Base-by-base conservation (phyloP, 148 eudicot genomes). In the Vaccinium macrocarpon region DNA sequence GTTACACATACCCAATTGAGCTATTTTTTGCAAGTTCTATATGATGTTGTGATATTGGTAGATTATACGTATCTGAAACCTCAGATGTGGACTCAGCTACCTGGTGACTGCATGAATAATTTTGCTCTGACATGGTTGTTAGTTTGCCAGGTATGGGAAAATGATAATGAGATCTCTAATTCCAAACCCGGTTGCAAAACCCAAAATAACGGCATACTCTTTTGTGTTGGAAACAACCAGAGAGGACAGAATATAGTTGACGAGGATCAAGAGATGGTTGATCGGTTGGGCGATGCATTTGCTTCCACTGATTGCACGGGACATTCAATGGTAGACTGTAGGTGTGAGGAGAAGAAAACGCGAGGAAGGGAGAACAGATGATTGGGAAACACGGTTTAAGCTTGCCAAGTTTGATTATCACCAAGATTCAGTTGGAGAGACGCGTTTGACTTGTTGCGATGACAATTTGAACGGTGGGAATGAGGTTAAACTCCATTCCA, bases 61-160 rank as follows among this genome's bases (percentile, higher is more conserved):
- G 92, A 93, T 21, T 87, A 89, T 73, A 87, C 93, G 38, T 90
- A 85, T 85, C 85, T 91, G 49, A 84, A 84, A 82, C 87, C 88
- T 78, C 90, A 84, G 78, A 82, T 88, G 72, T 91, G 90, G 80
- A 74, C 78, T 81, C 89, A 82, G 82, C 88, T 86, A 78, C 85
- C 90, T 83, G 91, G 88, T 78, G 78, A 76, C 88, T 86, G 90
- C 85, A 81, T 86, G 18, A 91, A 85, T 82, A 83, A 86, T 42
- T 86, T 92, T 81, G 93, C 93, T 85, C 81, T 91, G 76, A 77
- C 87, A 35, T 95, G 98, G 98, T 85, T 90, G 85, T 87, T 94
- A 89, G 80, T 92, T 91, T 88, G 91, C 83, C 53, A 91, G 97
- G 98, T 95, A 90, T 14, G 71, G 62, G 64, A 71, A 59, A 55